Conservation (phyloP, 306 rosid species). For the Glycine tomentella region DNA sequence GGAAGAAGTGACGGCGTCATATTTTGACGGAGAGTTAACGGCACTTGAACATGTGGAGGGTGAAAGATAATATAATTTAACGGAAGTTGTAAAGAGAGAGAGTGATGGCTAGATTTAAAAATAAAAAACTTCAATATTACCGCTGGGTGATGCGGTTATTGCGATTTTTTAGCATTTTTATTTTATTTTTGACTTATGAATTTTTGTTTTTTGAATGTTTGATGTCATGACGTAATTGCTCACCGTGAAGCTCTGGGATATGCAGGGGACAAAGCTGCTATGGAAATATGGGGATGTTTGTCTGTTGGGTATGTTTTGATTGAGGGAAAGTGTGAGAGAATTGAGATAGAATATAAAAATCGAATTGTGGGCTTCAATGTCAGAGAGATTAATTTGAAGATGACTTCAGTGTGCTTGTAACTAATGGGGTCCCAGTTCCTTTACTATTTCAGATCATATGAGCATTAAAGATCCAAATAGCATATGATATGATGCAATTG, state of each 20-base stretch:
- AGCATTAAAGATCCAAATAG: not conserved
- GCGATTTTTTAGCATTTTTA: not conserved
- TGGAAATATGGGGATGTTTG: conserved; percentile 11
- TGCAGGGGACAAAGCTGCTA: conserved; percentile 12
- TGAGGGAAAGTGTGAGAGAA: not conserved
- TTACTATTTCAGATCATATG: not conserved
- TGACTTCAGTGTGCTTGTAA: not conserved
- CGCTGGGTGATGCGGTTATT: conserved; percentile 14
- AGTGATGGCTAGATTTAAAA: not conserved
- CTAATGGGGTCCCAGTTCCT: conserved; percentile 32
- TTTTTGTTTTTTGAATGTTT: not conserved
- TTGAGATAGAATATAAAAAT: not conserved
- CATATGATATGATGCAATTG: conserved; percentile 8
- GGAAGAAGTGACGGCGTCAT: conserved; percentile 36
- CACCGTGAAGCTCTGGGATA: not conserved
- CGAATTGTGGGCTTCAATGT: conserved; percentile 1
- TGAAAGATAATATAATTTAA: not conserved
- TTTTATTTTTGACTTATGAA: too few relatives aligned
- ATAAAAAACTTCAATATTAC: not conserved
- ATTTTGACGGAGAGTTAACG: conserved; percentile 40
- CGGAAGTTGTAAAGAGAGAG: not conserved
- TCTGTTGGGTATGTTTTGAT: conserved; percentile 9
- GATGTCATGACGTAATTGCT: not conserved
- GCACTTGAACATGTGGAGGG: not conserved
- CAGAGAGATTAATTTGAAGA: conserved; percentile 12